Evolutionary conservation across 148 eudicot species (phyloP), one percentile per base, ranked within the genome.

Genomic region (Linanthus parryae): DNA sequence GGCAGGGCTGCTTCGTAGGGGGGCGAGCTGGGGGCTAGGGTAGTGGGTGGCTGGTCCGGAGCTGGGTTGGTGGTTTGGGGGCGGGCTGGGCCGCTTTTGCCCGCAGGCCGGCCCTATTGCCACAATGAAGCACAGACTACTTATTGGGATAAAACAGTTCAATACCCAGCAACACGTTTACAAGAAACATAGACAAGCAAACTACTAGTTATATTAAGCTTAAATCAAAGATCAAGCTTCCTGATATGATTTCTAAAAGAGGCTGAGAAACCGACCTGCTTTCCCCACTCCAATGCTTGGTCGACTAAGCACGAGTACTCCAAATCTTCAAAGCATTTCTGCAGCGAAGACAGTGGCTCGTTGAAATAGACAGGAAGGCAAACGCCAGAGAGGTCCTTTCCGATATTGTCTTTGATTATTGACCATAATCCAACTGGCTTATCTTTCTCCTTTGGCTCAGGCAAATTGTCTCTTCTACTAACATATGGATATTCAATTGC

Each of bases 351-450:
- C 12, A 90, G 74, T 26, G 95, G 97, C 74, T 90, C 97, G 44
- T 90, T 90, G 58, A 90, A 90, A 77, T 85, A 90, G 58, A 90
- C 97, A 73, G 95, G 95, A 53, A 90, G 83, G 73, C 97, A 90
- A 70, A 90, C 97, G 56, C 97, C 97, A 13, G 95, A 90, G 48
- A 90, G 77, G 48, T 90, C 95, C 73, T 90, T 90, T 57, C 97
- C 97, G 19, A 90, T 90, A 46, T 90, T 90, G 70, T 90, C 97
- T 71, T 90, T 90, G 62, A 90, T 90, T 59, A 90, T 85, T 6
- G 97, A 90, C 97, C 97, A 90, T 48, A 90, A 59, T 43, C 97
- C 97, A 47, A 90, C 66, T 23, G 95, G 86, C 73, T 76, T 85
- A 44, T 90, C 97, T 67, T 83, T 85, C 71, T 85, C 95, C 68